These are phyloP conservation scores for Kentomonas sorsogonicus DNA, from an alignment of 208 protist species.

Conservation along the genomic window DNA sequence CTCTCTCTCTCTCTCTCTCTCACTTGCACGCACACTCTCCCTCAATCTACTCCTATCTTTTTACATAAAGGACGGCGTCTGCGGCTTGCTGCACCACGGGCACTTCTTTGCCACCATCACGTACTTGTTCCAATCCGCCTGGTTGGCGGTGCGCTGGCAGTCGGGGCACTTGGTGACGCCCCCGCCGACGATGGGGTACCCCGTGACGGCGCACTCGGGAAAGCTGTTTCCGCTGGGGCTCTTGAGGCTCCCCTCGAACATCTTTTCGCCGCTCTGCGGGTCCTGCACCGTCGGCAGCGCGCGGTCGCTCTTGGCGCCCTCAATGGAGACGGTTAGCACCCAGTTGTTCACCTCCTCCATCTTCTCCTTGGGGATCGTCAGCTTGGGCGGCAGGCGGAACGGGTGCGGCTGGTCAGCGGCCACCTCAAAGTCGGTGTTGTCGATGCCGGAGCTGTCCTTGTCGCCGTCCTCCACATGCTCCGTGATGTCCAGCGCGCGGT, in stretches of 20 bases:
- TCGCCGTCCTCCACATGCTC: slow-evolving; percentile 92
- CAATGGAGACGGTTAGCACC: slow-evolving; percentile 90
- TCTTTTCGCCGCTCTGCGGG: slow-evolving; percentile 52
- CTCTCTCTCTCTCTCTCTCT: too few species aligned
- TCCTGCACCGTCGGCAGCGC: slow-evolving; percentile 56
- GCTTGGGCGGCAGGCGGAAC: slow-evolving; percentile 70
- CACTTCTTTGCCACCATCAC: slow-evolving; percentile 75
- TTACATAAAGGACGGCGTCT: slow-evolving; percentile 68
- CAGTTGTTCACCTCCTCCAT: slow-evolving; percentile 89
- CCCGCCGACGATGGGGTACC: slow-evolving; percentile 78
- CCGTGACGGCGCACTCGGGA: slow-evolving; percentile 86
- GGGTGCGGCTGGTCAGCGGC: slow-evolving; percentile 82
- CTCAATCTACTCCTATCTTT: too few species aligned
- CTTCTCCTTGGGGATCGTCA: slow-evolving; percentile 29
- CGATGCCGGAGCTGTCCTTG: slow-evolving; percentile 60
- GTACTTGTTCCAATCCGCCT: slow-evolving; percentile 90
- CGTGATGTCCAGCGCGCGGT: slow-evolving; percentile 93
- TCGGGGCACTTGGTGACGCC: slow-evolving; percentile 55
- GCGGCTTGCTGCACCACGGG: slow-evolving; percentile 79
- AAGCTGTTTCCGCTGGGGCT: slow-evolving; percentile 69
- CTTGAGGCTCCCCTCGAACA: slow-evolving; percentile 81
- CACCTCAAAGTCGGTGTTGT: slow-evolving; percentile 87
- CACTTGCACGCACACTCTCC: too few species aligned
- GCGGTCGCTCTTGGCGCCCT: slow-evolving; percentile 39
- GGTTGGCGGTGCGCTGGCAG: slow-evolving; percentile 79